These are phyloP conservation scores for Luzula sylvatica DNA, from an alignment of 176 grass and related monocot genomes.

Conservation along the genomic window DNA sequence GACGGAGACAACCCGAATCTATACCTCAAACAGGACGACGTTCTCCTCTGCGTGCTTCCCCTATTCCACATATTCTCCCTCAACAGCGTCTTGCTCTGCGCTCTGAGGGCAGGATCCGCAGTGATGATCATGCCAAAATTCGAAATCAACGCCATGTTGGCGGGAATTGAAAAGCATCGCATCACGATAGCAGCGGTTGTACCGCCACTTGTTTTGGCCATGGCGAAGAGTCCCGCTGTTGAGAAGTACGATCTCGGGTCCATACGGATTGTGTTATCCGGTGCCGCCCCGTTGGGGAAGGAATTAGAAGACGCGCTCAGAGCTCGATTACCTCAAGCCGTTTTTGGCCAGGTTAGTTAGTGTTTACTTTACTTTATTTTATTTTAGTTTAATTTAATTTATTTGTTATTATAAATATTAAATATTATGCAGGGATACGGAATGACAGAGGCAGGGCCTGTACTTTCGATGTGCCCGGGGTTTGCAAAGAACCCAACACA, in stretches of 20 bases:
- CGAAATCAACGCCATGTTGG: constrained; percentile 29
- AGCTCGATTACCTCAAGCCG: constrained; percentile 23
- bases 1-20: constrained; percentile 38
- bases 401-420: too few relatives aligned
- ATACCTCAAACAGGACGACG: constrained; percentile 17
- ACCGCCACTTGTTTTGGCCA: constrained; percentile 33
- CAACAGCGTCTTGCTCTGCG: constrained; percentile 30
- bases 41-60: constrained; percentile 37
- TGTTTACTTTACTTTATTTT: not conserved
- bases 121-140: constrained; percentile 39
- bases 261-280: constrained; percentile 26
- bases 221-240: constrained; percentile 35
- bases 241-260: constrained; percentile 34
- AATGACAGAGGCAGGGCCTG: constrained; percentile 94
- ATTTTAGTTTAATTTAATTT: too few relatives aligned
- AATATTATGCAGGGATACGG: constrained; percentile 69
- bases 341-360: constrained; percentile 43
- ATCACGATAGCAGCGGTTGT: constrained; percentile 30
- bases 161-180: constrained; percentile 19
- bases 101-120: constrained; percentile 28
- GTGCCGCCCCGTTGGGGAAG: constrained; percentile 30
- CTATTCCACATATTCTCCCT: constrained; percentile 43
- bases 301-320: constrained; percentile 27
- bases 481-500: constrained; percentile 69
- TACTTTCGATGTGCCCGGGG: constrained; percentile 83